Conservation (phyloP, 257 asterid genomes). For the Avicennia marina region DNA sequence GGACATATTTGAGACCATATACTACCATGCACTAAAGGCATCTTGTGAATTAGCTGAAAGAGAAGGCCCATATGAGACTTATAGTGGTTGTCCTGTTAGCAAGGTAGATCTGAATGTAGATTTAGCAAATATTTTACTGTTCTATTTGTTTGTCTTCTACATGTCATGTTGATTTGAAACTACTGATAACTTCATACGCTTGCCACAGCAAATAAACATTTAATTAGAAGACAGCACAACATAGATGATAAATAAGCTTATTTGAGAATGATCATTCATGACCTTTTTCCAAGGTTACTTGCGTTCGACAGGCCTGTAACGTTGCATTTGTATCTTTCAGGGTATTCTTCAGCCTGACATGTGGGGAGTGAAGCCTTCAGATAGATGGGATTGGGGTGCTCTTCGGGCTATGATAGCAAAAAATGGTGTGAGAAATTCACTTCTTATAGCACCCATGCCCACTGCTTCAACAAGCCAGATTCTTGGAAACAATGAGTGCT, state of each 20-base stretch:
- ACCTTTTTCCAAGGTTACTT: too few relatives aligned
- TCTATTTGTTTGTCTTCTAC: neutral
- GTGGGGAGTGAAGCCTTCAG: slow-evolving; percentile 88
- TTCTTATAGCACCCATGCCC: slow-evolving; percentile 97
- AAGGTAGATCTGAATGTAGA: slow-evolving; percentile 43
- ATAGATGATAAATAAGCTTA: too few relatives aligned
- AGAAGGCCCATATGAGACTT: slow-evolving; percentile 83
- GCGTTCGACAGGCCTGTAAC: neutral
- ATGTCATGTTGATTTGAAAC: neutral
- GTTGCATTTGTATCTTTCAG: slow-evolving; percentile 28
- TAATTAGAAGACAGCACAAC: too few relatives aligned
- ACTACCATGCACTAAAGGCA: slow-evolving; percentile 84
- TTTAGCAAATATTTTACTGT: neutral
- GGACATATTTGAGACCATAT: slow-evolving; percentile 93
- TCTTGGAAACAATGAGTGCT: slow-evolving; percentile 97
- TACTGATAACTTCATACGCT: too few relatives aligned
- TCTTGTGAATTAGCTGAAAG: slow-evolving; percentile 76
- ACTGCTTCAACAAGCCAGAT: slow-evolving; percentile 99
- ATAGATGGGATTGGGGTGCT: slow-evolving; percentile 87
- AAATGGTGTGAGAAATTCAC: slow-evolving; percentile 84
- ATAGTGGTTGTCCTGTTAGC: slow-evolving; percentile 86
- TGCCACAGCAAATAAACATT: too few relatives aligned
- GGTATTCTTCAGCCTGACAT: slow-evolving; percentile 94
- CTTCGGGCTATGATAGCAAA: slow-evolving; percentile 57
- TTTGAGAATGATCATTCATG: too few relatives aligned